Evolutionary conservation across 108 stramenopile species (phyloP).

Genomic region (Cyclotella cryptica): DNA sequence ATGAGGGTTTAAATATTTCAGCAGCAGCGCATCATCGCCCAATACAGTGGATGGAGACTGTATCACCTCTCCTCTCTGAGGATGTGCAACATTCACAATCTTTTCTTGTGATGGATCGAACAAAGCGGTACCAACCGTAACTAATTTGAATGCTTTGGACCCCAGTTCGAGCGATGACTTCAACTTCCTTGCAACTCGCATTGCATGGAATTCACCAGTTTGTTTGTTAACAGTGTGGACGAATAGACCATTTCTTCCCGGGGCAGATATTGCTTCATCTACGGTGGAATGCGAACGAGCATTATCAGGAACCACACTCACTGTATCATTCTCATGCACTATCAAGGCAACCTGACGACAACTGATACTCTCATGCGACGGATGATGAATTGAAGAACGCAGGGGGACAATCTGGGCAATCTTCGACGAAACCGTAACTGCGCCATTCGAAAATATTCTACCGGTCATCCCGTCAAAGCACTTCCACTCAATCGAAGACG

Average conservation of each 20-base stretch:
- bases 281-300: constrained; percentile 38
- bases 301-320: constrained; percentile 65
- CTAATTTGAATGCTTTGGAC: constrained; percentile 43
- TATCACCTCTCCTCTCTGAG: constrained; percentile 76
- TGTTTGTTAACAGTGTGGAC: constrained; percentile 66
- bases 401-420: constrained; percentile 78
- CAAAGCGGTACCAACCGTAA: constrained; percentile 62
- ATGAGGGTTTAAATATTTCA: constrained; percentile 97
- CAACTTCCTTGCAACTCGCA: constrained; percentile 33
- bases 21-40: constrained; percentile 93
- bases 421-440: constrained; percentile 45
- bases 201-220: constrained; percentile 48
- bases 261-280: constrained; percentile 42
- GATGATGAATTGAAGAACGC: constrained; percentile 45
- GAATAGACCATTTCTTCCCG: constrained; percentile 68
- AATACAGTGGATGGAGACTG: constrained; percentile 81
- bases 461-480: constrained; percentile 84
- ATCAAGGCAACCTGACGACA: constrained; percentile 81
- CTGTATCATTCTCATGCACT: constrained; percentile 63
- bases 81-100: constrained; percentile 80
- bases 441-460: constrained; percentile 57
- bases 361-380: constrained; percentile 41
- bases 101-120: constrained; percentile 72
- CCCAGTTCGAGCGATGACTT: constrained; percentile 15
- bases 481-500: constrained; percentile 62